Evolutionary conservation across 2,329 filamentous ascomycete species (phyloP), one percentile per base, ranked within the genome.

Genomic region (Camptophora hylomeconis): DNA sequence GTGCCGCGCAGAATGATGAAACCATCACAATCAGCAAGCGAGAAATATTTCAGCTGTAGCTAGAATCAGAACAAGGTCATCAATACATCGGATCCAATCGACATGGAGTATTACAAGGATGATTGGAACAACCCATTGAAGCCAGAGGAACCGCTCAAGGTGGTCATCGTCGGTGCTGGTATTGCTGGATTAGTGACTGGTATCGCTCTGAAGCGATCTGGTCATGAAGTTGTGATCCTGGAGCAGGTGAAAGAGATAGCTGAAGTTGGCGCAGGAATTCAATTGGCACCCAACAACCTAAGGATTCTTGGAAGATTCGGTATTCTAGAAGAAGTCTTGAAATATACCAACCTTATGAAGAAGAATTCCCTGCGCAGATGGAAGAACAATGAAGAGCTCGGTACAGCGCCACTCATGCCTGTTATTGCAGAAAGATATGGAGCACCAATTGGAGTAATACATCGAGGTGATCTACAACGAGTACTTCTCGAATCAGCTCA

Each of bases 231-330:
- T 7, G 47, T 40, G 5, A 34, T 52, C 20, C 42, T 46, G 18
- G 46, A 52, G 29, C 45, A 45, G 24, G 29, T 24, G 7, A 8
- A 10, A 7, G 16, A n/a, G n/a, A 15, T 36, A 9, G 21, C 21
- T 14, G 30, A 53, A 46, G 45, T 57, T 8, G 55, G 56, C 3
- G 55, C 56, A 2, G 56, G 54, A 3, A 57, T 59, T 17, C 54
- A 58, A 40, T 46, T 58, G 5, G 52, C 53, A 1, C 48, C 56
- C 5, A 58, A 58, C 32, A 49, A 51, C 4, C 40, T 42, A 2
- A 42, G 44, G 1, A 36, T 56, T 0, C 42, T 58, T 3, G 26
- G 40, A 14, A 32, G 36, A 27, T 56, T 52, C 46, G 54, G 53
- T 5, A 37, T 57, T 2, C 38, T 35, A 7, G 33, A 46, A 2